These are phyloP conservation scores for Daldinia bambusicola DNA, from an alignment of 495 filamentous ascomycete genomes.

Conservation along the genomic window DNA sequence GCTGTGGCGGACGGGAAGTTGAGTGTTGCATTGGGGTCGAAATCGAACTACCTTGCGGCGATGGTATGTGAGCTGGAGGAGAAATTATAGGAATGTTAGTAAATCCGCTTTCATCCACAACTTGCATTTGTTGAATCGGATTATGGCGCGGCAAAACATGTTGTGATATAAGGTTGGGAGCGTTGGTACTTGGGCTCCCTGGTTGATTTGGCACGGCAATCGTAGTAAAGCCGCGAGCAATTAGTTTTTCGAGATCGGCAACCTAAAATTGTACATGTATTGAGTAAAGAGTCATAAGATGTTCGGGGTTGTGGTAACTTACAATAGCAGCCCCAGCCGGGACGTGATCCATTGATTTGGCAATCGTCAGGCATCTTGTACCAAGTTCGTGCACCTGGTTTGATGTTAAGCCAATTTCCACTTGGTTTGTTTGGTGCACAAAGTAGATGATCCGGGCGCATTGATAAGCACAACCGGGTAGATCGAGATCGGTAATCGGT, in stretches of 20 bases:
- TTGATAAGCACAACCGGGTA: conserved; percentile 61
- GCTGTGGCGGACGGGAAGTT: conserved; percentile 25
- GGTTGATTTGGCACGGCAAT: conserved; percentile 24
- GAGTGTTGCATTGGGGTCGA: conserved; percentile 42
- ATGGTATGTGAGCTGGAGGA: conserved; percentile 39
- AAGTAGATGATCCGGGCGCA: conserved; percentile 56
- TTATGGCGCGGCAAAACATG: conserved; percentile 36
- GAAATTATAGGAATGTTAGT: conserved; percentile 41
- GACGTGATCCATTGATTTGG: conserved; percentile 48
- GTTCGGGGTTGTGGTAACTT: conserved; percentile 36
- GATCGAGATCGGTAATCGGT: conserved; percentile 58
- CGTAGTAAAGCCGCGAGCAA: conserved; percentile 50
- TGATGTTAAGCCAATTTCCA: conserved; percentile 39
- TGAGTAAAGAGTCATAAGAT: conserved; percentile 14
- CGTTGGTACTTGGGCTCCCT: conserved; percentile 36
- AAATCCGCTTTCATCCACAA: conserved; percentile 45
- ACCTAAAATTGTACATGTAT: conserved; percentile 46
- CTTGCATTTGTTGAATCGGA: conserved; percentile 43
- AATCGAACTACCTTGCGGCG: conserved; percentile 40
- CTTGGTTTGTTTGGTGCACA: conserved; percentile 38
- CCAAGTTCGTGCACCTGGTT: conserved; percentile 46
- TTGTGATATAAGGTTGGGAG: conserved; percentile 34
- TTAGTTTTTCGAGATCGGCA: conserved; percentile 58
- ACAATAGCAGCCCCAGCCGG: conserved; percentile 55
- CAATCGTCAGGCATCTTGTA: conserved; percentile 47